Percentiles rank a stretch among this genome's conserved stretches.
phyloP scores from a whole-genome alignment of 306 rosid species.

The Vigna reflexopilosa region DNA sequence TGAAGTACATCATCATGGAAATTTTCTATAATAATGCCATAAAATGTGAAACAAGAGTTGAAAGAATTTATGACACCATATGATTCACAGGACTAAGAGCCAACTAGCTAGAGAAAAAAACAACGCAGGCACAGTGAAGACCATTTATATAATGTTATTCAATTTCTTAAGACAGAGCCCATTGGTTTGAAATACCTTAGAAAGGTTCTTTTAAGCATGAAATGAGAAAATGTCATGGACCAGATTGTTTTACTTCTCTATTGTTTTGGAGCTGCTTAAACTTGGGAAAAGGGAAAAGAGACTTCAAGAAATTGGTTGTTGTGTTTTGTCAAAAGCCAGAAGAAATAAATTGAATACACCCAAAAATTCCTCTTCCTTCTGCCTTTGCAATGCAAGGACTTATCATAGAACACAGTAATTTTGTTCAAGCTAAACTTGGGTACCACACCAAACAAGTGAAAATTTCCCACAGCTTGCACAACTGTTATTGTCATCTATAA shows the following conservation, averaged over 20 bases:
- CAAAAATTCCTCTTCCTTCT: neutral
- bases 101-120: constrained; percentile 2
- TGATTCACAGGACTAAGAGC: neutral
- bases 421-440: constrained; percentile 26
- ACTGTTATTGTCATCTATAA: constrained; percentile 10
- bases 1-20: neutral
- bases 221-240: constrained; percentile 3
- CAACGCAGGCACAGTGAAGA: neutral
- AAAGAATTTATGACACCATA: neutral
- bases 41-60: constrained; percentile 5
- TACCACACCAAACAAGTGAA: constrained; percentile 27
- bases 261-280: neutral
- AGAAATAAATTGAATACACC: neutral
- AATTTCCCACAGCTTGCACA: constrained; percentile 5
- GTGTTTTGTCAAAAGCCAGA: neutral
- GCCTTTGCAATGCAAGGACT: neutral
- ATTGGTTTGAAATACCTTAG: neutral
- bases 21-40: neutral
- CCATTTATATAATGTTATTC: neutral
- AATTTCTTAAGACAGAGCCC: neutral
- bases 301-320: neutral
- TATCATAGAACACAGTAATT: constrained; percentile 4
- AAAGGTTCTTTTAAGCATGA: neutral
- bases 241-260: constrained; percentile 23
- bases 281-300: neutral